Percentiles rank a stretch among this genome's conserved stretches.
These are phyloP conservation scores for Halteria grandinella DNA, from an alignment of 73 alveolate species.

Conservation along the genomic window DNA sequence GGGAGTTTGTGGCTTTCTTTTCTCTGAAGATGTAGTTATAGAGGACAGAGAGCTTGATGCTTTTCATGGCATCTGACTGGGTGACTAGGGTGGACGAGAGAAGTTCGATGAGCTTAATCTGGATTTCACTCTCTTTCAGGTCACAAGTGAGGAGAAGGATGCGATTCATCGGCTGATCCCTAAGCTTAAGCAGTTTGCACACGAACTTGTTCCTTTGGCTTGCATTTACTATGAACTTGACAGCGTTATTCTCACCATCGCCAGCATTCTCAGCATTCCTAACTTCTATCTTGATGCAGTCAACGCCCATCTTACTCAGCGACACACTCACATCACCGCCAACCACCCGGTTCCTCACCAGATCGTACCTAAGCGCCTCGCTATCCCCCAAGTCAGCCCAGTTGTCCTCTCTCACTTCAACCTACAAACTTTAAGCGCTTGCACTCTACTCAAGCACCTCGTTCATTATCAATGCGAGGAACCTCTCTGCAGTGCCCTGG, in stretches of 20 bases:
- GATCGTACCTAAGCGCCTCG: not conserved
- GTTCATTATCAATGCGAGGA: not conserved
- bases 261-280: not conserved
- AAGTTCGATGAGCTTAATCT: too few species aligned
- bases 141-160: too few species aligned
- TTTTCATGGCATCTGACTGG: too few species aligned
- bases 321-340: not conserved
- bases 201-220: too few species aligned
- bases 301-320: not conserved
- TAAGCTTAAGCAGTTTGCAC: too few species aligned
- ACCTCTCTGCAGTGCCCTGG: not conserved
- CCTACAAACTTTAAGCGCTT: not conserved
- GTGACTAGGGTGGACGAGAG: too few species aligned
- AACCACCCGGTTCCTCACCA: not conserved
- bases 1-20: too few species aligned
- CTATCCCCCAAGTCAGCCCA: conserved; percentile 35
- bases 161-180: too few species aligned
- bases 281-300: not conserved
- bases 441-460: not conserved
- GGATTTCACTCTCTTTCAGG: too few species aligned
- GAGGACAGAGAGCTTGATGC: too few species aligned
- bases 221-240: not conserved
- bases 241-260: too few species aligned
- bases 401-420: conserved; percentile 20
- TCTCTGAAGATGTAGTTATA: too few species aligned